Conservation (phyloP, 2,329 filamentous ascomycete genomes). For the Davidsoniella eucalypti region DNA sequence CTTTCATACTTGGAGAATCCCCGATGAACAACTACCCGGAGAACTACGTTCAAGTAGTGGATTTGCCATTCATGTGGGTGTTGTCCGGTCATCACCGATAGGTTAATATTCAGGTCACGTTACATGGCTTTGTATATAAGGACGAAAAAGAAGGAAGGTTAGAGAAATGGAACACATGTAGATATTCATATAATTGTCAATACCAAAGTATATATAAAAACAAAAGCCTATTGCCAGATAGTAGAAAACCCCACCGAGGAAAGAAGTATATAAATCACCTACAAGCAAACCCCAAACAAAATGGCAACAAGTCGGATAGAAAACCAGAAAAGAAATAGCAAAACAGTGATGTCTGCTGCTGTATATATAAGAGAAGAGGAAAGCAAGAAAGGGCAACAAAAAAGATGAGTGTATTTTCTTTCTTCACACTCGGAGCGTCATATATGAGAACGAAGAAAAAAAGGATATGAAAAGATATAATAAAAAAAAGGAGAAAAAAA, state of each 20-base stretch:
- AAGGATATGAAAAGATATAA: neutral
- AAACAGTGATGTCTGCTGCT: no score
- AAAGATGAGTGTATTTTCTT: neutral
- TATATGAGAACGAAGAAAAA: neutral
- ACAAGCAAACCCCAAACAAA: neutral
- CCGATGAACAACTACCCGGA: constrained; percentile 41
- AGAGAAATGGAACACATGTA: neutral
- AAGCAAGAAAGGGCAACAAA: neutral
- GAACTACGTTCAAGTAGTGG: constrained; percentile 49
- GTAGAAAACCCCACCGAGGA: neutral
- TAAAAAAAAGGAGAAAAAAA: neutral
- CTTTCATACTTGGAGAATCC: constrained; percentile 65
- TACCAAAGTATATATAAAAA: neutral
- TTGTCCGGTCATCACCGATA: constrained; percentile 27
- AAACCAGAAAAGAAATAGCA: neutral
- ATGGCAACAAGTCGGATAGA: neutral
- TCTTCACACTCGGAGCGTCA: neutral
- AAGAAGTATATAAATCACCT: neutral
- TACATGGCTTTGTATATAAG: no score
- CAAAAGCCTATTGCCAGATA: neutral
- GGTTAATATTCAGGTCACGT: no score
- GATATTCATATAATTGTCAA: neutral
- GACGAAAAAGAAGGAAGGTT: neutral
- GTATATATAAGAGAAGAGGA: neutral
- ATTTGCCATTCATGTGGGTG: constrained; percentile 67